Conservation (phyloP, 2,329 filamentous ascomycete genomes). For the Clonostachys rosea region DNA sequence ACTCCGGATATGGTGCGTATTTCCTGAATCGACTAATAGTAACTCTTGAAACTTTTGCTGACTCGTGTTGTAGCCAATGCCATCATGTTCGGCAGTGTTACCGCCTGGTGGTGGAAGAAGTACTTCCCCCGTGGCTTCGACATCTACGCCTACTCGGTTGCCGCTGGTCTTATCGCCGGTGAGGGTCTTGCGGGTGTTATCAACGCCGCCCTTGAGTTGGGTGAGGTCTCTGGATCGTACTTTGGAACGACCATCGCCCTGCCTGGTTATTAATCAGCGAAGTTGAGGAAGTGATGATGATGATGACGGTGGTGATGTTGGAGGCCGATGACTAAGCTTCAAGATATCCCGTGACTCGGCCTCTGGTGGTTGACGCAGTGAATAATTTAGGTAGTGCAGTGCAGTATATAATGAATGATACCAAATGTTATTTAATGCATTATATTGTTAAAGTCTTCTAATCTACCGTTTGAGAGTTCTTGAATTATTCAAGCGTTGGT, state of each 20-base stretch:
- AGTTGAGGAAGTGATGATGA: too few relatives aligned
- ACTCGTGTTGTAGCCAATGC: conserved; percentile 33
- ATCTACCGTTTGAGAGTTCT: too few relatives aligned
- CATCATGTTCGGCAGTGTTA: conserved; percentile 49
- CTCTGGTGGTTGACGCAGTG: too few relatives aligned
- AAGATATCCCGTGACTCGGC: too few relatives aligned
- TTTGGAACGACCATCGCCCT: conserved; percentile 8
- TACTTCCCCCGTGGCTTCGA: conserved; percentile 44
- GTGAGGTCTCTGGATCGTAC: conserved; percentile 18
- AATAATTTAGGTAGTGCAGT: too few relatives aligned
- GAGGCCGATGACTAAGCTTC: too few relatives aligned
- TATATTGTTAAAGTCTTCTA: too few relatives aligned
- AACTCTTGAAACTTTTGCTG: background rate
- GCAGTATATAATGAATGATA: too few relatives aligned
- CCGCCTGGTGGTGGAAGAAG: conserved; percentile 50
- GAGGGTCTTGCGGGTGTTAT: conserved; percentile 60
- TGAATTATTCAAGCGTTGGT: too few relatives aligned
- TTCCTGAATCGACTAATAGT: background rate
- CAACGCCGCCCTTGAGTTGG: conserved; percentile 42
- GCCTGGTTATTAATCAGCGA: conserved; percentile 6
- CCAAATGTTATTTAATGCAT: too few relatives aligned
- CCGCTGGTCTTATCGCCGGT: conserved; percentile 57
- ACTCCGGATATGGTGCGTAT: conserved; percentile 34
- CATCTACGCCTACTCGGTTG: conserved; percentile 52
- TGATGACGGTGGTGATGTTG: too few relatives aligned